Percentiles rank a stretch among this genome's conserved stretches.
phyloP scores from a whole-genome alignment of 2,329 filamentous ascomycete genomes.

The Sporothrix brasiliensis region DNA sequence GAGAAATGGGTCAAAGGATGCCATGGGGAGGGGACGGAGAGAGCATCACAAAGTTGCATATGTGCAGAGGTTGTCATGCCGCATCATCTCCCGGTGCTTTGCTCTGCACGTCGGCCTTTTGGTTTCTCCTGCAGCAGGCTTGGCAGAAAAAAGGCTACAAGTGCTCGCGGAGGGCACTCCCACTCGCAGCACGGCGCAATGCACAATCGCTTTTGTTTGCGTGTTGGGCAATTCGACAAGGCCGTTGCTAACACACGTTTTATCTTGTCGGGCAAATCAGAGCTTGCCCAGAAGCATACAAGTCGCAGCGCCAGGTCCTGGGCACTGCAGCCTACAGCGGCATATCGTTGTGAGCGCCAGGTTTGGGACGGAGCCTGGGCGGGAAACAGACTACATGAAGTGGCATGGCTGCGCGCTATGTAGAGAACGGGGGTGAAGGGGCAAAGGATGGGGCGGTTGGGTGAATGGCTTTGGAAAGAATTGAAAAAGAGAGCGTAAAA shows the following conservation, averaged over 20 bases:
- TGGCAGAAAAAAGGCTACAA: not conserved
- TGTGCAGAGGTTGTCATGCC: constrained; percentile 26
- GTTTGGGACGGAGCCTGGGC: not conserved
- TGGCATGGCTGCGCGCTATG: not conserved
- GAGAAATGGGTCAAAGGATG: not conserved
- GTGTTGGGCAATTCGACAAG: too few relatives aligned
- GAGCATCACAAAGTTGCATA: constrained; percentile 14
- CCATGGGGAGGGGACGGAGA: not conserved
- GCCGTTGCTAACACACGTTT: too few relatives aligned
- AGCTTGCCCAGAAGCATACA: too few relatives aligned
- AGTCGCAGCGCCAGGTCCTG: too few relatives aligned
- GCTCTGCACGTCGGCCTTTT: not conserved
- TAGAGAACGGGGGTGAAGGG: too few relatives aligned
- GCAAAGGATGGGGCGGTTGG: too few relatives aligned
- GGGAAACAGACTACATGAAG: not conserved
- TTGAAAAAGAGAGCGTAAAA: too few relatives aligned
- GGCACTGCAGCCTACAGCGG: not conserved
- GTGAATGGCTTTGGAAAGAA: too few relatives aligned
- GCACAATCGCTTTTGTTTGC: not conserved
- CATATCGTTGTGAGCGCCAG: not conserved
- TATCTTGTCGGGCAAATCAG: too few relatives aligned
- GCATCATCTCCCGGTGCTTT: not conserved
- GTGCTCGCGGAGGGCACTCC: not conserved
- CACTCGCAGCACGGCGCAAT: not conserved
- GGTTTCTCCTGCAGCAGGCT: constrained; percentile 1